Base-by-base conservation (phyloP, 331 rosid genomes). In the Dryas integrifolia region DNA sequence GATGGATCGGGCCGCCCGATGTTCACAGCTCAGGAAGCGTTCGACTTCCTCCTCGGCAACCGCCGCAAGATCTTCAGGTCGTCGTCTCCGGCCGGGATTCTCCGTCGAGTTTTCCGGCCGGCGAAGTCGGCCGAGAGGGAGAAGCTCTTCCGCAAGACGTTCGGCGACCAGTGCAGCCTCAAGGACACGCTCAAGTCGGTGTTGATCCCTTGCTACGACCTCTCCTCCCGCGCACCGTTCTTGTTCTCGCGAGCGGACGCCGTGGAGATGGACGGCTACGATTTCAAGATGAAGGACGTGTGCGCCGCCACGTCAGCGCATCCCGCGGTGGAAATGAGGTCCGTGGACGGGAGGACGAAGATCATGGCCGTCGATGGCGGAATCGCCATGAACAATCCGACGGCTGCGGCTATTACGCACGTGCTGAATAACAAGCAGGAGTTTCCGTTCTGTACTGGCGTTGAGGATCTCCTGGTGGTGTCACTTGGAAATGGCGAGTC, bases 161-260 rank as follows among this genome's bases (percentile, higher is more conserved):
- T 94, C 66, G 98, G 96, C 0, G 96, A 94, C 3, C 58, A 45
- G 58, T 71, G 78, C 72, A 89, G 89, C 0, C 58, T 94, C 70
- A 89, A 79, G 76, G 98, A 94, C 81, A 94, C 98, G 64, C 58
- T 94, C 85, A 91, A 89, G 73, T 82, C 98, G 73, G 89, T 91
- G 58, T 44, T 94, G 84, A 85, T 94, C 52, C 97, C 97, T 0
- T 94, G 98, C 88, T 91, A 91, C 86, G 98, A 94, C 80, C 92
- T 91, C 71, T 53, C 90, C 44, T 88, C 97, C n/a, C 86, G 94
- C 75, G 92, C 96, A 7, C 96, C 98, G 18, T 91, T 94, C 70
- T 75, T 94, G 77, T 91, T 94, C 85, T 94, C 98, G 63, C 95
- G 98, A 80, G 97, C 98, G 70, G 98, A 91, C 69, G 98, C 98